These are phyloP conservation scores for Penicillium samsonianum DNA, from an alignment of 495 filamentous ascomycete species.

Conservation along the genomic window DNA sequence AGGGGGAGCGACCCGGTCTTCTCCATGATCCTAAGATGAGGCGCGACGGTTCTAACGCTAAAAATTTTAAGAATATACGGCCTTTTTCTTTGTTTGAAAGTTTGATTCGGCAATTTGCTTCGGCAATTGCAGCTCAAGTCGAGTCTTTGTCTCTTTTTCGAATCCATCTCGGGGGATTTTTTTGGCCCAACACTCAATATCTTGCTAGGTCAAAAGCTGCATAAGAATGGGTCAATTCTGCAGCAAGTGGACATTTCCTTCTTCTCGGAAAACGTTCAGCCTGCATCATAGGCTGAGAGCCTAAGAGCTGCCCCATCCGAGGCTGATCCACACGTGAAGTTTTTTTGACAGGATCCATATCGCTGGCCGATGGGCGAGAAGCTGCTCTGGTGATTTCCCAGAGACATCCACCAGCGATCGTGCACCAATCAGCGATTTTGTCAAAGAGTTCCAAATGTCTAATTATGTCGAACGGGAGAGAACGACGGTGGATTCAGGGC, in stretches of 20 bases:
- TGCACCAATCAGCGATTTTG: background rate
- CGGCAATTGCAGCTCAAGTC: constrained; percentile 8
- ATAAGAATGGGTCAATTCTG: constrained; percentile 8
- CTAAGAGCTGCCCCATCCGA: background rate
- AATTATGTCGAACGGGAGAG: background rate
- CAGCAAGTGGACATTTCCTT: constrained; percentile 20
- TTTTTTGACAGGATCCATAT: constrained; percentile 15
- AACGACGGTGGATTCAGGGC: background rate
- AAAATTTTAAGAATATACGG: constrained; percentile 29
- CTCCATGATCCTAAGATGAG: constrained; percentile 29
- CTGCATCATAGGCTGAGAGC: constrained; percentile 17
- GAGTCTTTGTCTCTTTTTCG: background rate
- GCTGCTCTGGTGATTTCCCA: background rate
- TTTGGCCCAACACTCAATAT: background rate
- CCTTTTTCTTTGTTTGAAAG: constrained; percentile 14
- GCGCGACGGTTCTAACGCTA: constrained; percentile 26
- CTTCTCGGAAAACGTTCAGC: constrained; percentile 19
- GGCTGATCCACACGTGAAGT: constrained; percentile 5
- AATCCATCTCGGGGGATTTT: background rate
- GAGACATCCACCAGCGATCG: background rate
- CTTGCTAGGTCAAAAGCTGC: background rate
- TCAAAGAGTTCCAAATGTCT: background rate
- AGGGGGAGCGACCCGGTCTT: constrained; percentile 28
- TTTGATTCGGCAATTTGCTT: constrained; percentile 11
- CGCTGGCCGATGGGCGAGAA: constrained; percentile 1